A percentile compares a stretch with the other conserved stretches of the same genome.
Conservation (phyloP, 768 basidiomycete genomes). For the Tricholomella constricta region DNA sequence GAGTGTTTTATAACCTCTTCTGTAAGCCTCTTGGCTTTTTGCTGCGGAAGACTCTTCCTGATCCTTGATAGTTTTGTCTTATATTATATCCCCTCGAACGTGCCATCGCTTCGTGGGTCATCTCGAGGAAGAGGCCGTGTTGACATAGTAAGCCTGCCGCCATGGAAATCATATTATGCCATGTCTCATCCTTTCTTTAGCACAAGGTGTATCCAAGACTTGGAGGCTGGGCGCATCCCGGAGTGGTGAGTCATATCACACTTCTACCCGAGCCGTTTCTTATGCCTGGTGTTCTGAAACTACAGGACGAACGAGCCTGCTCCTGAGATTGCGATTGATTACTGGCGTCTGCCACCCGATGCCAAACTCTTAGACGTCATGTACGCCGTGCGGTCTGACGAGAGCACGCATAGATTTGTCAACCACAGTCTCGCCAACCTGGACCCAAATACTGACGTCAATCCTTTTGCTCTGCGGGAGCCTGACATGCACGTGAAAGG, state of each 20-base stretch:
- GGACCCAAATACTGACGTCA: constrained; percentile 73
- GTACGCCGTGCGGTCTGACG: constrained; percentile 91
- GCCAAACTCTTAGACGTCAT: constrained; percentile 87
- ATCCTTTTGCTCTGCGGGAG: constrained; percentile 88
- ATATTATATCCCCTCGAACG: constrained; percentile 70
- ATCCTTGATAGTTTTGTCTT: constrained; percentile 60
- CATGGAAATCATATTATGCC: constrained; percentile 3
- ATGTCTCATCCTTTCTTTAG: constrained; percentile 33
- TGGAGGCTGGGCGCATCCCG: constrained; percentile 80
- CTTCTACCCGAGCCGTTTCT: background rate
- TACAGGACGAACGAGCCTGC: constrained; percentile 68
- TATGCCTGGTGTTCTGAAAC: background rate
- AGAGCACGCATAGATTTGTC: constrained; percentile 91
- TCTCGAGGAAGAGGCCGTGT: constrained; percentile 93
- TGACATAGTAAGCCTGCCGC: constrained; percentile 71
- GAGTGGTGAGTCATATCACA: constrained; percentile 61
- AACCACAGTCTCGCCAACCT: constrained; percentile 96
- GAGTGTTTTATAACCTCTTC: constrained; percentile 88
- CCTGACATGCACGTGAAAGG: constrained; percentile 88
- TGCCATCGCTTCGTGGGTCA: constrained; percentile 93
- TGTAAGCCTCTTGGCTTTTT: constrained; percentile 46
- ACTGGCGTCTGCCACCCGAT: constrained; percentile 78
- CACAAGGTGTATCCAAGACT: constrained; percentile 80
- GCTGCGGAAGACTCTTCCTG: constrained; percentile 12
- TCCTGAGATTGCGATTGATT: constrained; percentile 91